Percentiles rank a stretch among this genome's conserved stretches.
Conservation (phyloP, 495 filamentous ascomycete species). For the Physcia stellaris region DNA sequence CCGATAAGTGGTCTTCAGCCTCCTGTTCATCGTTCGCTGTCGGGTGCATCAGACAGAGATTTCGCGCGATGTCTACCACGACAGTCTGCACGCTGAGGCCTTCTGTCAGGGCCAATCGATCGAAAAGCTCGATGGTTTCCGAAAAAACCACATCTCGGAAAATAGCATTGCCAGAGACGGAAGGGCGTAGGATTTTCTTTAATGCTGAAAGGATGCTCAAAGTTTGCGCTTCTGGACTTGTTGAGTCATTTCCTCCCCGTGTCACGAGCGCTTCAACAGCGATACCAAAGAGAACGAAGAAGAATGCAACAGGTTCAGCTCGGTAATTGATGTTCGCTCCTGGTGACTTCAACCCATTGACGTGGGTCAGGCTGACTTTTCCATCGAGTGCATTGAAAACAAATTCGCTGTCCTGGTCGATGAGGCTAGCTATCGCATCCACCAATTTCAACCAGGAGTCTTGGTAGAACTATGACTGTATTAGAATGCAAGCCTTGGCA, state of each 20-base stretch:
- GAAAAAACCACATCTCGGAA: slow-evolving; percentile 94
- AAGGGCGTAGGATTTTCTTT: slow-evolving; percentile 85
- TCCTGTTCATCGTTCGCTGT: slow-evolving; percentile 60
- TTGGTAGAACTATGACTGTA: slow-evolving; percentile 66
- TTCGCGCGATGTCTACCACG: slow-evolving; percentile 84
- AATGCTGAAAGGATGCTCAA: slow-evolving; percentile 81
- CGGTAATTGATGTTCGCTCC: slow-evolving; percentile 84
- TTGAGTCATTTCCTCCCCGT: slow-evolving; percentile 53
- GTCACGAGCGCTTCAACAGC: slow-evolving; percentile 89
- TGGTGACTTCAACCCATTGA: slow-evolving; percentile 22
- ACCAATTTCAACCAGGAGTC: slow-evolving; percentile 94
- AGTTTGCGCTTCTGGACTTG: slow-evolving; percentile 65
- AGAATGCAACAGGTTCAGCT: slow-evolving; percentile 96
- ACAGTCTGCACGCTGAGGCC: slow-evolving; percentile 77
- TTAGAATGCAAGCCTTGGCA: background rate
- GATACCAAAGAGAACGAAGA: slow-evolving; percentile 95
- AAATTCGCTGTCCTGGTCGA: slow-evolving; percentile 93
- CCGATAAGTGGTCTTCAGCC: slow-evolving; percentile 64
- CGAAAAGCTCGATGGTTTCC: slow-evolving; percentile 91
- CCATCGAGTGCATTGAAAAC: slow-evolving; percentile 95
- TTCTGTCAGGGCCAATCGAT: slow-evolving; percentile 86
- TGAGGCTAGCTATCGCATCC: slow-evolving; percentile 92
- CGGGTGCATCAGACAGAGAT: slow-evolving; percentile 79
- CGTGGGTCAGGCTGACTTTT: slow-evolving; percentile 35
- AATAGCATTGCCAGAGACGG: slow-evolving; percentile 92